Evolutionary conservation across 23 red algal species (phyloP).

Genomic region (Rhodosorus marinus): DNA sequence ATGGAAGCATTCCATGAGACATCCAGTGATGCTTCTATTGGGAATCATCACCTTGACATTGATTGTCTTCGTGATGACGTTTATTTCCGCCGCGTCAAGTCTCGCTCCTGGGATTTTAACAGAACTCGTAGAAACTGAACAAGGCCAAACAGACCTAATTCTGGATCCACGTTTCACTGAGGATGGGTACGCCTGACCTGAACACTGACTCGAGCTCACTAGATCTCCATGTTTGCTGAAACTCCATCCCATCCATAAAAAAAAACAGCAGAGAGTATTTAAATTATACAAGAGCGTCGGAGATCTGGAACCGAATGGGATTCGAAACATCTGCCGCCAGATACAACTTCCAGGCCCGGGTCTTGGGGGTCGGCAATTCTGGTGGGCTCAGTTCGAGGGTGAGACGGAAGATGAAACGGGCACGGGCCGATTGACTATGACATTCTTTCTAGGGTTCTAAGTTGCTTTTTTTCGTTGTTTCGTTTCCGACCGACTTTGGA

Average conservation of each 20-base stretch:
- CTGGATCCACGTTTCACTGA: neutral
- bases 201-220: neutral
- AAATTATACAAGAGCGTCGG: neutral
- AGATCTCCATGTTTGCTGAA: neutral
- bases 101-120: neutral
- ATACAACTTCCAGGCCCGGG: neutral
- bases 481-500: too few relatives aligned
- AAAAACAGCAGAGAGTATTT: neutral
- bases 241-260: neutral
- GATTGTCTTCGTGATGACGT: neutral
- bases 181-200: neutral
- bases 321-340: neutral
- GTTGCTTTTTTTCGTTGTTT: too few relatives aligned
- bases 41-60: neutral
- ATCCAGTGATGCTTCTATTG: neutral
- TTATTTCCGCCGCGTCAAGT: neutral
- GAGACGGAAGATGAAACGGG: too few relatives aligned
- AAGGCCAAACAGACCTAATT: neutral
- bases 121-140: neutral
- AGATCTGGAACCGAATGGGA: neutral
- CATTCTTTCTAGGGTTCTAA: too few relatives aligned
- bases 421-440: too few relatives aligned
- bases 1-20: neutral
- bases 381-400: too few relatives aligned
- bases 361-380: too few relatives aligned